Evolutionary conservation across 2,329 filamentous ascomycete genomes (phyloP).

Genomic region (Ceratocystiopsis sp.): DNA sequence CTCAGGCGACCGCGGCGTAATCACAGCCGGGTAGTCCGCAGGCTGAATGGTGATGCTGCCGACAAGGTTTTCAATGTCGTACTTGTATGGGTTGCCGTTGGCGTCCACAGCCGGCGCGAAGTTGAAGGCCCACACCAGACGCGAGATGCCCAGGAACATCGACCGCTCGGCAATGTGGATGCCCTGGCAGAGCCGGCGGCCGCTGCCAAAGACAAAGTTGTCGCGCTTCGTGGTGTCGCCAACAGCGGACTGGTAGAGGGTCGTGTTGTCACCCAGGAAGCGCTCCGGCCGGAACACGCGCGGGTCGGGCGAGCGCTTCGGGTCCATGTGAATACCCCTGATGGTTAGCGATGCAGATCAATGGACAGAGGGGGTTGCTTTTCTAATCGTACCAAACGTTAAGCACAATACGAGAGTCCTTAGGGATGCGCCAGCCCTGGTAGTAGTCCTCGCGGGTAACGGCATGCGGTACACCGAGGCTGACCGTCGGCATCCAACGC

Average conservation of each 20-base stretch:
- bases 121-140: slow-evolving; percentile 29
- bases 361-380: too few species aligned
- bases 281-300: slow-evolving; percentile 24
- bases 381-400: slow-evolving; percentile 16
- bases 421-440: slow-evolving; percentile 27
- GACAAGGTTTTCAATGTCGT: background rate
- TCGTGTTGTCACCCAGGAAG: slow-evolving; percentile 15
- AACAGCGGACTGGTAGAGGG: slow-evolving; percentile 14
- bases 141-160: slow-evolving; percentile 28
- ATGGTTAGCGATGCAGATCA: too few species aligned
- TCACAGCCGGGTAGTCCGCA: background rate
- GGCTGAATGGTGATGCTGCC: slow-evolving; percentile 2
- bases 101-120: background rate
- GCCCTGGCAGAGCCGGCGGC: slow-evolving; percentile 39
- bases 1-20: background rate
- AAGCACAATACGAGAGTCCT: slow-evolving; percentile 23
- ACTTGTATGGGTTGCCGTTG: background rate
- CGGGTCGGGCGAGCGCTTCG: slow-evolving; percentile 21
- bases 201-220: slow-evolving; percentile 36
- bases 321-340: slow-evolving; percentile 27
- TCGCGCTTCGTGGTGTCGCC: slow-evolving; percentile 23
- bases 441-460: slow-evolving; percentile 24
- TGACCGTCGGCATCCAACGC: slow-evolving; percentile 25
- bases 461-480: slow-evolving; percentile 23
- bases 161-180: slow-evolving; percentile 34